Conservation (phyloP, 2,329 filamentous ascomycete genomes). For the Colletotrichum plurivorum region DNA sequence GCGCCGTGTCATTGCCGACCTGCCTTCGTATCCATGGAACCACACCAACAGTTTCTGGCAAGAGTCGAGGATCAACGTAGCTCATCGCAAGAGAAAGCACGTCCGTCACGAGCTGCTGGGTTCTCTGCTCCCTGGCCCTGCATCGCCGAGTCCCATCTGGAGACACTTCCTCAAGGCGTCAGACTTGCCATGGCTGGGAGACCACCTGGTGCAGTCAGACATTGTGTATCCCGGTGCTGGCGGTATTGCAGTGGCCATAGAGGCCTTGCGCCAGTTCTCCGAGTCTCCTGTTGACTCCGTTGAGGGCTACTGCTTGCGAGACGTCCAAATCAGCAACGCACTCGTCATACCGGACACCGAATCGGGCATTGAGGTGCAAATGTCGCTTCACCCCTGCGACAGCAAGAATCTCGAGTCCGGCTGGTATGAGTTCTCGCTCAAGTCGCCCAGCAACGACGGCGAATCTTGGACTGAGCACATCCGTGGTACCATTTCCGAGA, state of each 20-base stretch:
- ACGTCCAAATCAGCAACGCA: conserved; percentile 40
- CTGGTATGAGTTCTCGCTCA: conserved; percentile 32
- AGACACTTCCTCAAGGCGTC: conserved; percentile 42
- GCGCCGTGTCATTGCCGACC: conserved; percentile 23
- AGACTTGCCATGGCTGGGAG: conserved; percentile 60
- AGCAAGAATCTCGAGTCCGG: conserved; percentile 21
- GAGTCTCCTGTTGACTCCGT: not conserved
- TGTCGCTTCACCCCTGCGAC: conserved; percentile 18
- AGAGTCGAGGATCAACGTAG: conserved; percentile 31
- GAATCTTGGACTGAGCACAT: conserved; percentile 49
- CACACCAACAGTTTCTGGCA: conserved; percentile 34
- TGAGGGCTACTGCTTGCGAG: conserved; percentile 40
- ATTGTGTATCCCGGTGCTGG: conserved; percentile 57
- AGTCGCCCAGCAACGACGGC: conserved; percentile 56
- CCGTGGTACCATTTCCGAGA: conserved; percentile 16
- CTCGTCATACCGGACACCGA: conserved; percentile 32
- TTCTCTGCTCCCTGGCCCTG: not conserved
- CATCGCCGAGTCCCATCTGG: conserved; percentile 42
- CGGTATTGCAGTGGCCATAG: conserved; percentile 47
- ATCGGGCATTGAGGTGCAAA: conserved; percentile 12
- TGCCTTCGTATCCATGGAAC: conserved; percentile 43
- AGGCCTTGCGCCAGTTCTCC: conserved; percentile 35
- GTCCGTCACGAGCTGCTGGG: conserved; percentile 37
- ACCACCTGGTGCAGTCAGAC: conserved; percentile 61
- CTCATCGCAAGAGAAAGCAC: conserved; percentile 24